Evolutionary conservation across 345 rosid species (phyloP).

Genomic region (Carallia brachiata): DNA sequence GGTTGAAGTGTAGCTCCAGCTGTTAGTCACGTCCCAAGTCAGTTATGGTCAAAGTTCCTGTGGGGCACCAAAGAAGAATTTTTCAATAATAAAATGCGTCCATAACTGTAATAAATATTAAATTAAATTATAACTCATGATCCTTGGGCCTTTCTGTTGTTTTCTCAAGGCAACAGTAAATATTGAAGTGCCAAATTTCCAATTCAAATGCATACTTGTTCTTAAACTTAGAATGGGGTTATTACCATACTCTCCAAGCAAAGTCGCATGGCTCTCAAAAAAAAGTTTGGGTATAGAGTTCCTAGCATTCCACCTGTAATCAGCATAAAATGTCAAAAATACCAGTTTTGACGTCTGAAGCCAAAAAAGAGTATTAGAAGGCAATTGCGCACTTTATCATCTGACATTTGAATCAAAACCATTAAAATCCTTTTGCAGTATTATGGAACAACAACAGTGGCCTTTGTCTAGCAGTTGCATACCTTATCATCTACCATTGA

Average conservation of each 20-base stretch:
- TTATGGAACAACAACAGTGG: too few species aligned
- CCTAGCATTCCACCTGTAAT: slow-evolving; percentile 22
- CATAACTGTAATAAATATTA: neutral
- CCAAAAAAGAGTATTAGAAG: neutral
- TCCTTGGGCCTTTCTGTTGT: neutral
- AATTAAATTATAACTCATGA: neutral
- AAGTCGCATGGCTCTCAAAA: neutral
- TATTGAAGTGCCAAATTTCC: too few species aligned
- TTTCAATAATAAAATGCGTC: neutral
- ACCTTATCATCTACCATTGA: neutral
- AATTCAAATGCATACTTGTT: neutral
- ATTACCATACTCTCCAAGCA: neutral
- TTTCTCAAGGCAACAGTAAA: too few species aligned
- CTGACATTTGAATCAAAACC: neutral
- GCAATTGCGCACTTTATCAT: neutral
- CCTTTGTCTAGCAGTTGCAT: neutral
- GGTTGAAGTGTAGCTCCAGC: slow-evolving; percentile 5
- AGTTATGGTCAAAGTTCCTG: neutral
- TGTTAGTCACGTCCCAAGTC: slow-evolving; percentile 16
- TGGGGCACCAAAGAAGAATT: neutral
- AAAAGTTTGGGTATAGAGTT: neutral
- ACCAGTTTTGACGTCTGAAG: neutral
- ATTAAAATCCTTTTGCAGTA: too few species aligned
- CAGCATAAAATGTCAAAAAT: neutral
- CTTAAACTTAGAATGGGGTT: neutral